phyloP scores from a whole-genome alignment of 225 moss, liverwort and hornwort species.

The Lunularia cruciata region DNA sequence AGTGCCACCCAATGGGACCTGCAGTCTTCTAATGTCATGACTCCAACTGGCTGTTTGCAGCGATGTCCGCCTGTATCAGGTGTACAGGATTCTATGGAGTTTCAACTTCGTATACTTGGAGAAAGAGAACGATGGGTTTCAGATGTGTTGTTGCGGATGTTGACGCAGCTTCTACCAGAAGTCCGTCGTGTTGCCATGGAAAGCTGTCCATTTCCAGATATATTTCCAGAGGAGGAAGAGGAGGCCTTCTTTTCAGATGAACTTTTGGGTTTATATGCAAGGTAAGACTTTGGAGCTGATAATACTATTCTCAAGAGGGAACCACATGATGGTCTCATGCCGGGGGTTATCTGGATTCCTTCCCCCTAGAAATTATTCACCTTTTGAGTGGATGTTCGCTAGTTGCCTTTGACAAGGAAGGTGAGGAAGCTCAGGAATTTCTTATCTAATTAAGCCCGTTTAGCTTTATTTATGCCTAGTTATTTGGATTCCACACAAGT shows the following conservation, averaged over 20 bases:
- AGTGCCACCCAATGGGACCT: no score
- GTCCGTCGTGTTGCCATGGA: constrained; percentile 63
- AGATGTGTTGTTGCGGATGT: constrained; percentile 75
- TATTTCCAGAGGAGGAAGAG: constrained; percentile 51
- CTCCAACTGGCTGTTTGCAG: constrained; percentile 39
- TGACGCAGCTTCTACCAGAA: constrained; percentile 78
- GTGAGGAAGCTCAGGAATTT: no score
- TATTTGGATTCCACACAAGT: no score
- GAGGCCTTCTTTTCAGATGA: constrained; percentile 75
- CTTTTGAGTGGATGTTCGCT: no score
- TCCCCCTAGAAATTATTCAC: no score
- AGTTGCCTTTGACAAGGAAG: no score
- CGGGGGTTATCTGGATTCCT: no score
- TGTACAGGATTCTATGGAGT: constrained; percentile 82
- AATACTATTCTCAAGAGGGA: no score
- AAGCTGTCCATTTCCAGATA: constrained; percentile 75
- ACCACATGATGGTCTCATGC: no score
- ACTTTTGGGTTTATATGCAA: constrained; percentile 61
- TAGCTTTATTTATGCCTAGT: no score
- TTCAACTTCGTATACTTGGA: constrained; percentile 78
- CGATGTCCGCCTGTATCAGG: constrained; percentile 89
- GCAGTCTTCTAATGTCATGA: no score
- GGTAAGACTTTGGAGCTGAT: constrained; percentile 46
- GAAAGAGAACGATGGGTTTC: constrained; percentile 93
- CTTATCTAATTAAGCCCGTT: no score